Evolutionary conservation across 768 basidiomycete genomes (phyloP), one percentile per base, ranked within the genome.

Genomic region (Tricholoma bakamatsutake): DNA sequence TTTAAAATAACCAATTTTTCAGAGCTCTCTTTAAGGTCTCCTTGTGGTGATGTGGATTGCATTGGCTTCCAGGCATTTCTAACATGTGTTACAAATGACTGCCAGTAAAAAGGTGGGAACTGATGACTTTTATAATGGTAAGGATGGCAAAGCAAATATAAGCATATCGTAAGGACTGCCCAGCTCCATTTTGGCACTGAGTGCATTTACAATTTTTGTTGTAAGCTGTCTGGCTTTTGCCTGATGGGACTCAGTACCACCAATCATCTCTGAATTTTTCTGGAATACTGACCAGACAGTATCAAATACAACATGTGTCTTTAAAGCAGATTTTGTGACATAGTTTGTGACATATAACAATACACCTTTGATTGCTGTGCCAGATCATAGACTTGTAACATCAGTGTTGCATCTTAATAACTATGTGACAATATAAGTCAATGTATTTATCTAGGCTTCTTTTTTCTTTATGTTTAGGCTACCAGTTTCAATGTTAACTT

Each of bases 81-180:
- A 7, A 50, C 52, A 33, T 61, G 49, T 7, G n/a, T 37, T 3
- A 59, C 47, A 56, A 28, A 59, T 2, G 18, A 10, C 24, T 45
- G 18, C 73, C 71, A 74, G 34, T 57, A 65, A 33, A 72, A 69
- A 8, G 61, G 37, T 1, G 61, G 55, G 55, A 69, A 74, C 18
- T 31, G 50, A 42, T 67, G 64, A 51, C 56, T 68, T 0, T 62
- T 67, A 47, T 72, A 73, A 43, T 71, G 69, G 59, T 74, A 71
- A 4, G 69, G 70, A 59, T 65, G 54, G 2, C 65, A n/a, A n/a
- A n/a, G n/a, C n/a, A n/a, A n/a, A n/a, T n/a, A n/a, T n/a, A n/a
- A n/a, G n/a, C n/a, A n/a, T n/a, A n/a, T n/a, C n/a, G n/a, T n/a
- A n/a, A n/a, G n/a, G n/a, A n/a, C n/a, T n/a, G n/a, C n/a, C n/a